Conservation (phyloP, 2,329 filamentous ascomycete genomes). For the Paracoccidioides lutzii region DNA sequence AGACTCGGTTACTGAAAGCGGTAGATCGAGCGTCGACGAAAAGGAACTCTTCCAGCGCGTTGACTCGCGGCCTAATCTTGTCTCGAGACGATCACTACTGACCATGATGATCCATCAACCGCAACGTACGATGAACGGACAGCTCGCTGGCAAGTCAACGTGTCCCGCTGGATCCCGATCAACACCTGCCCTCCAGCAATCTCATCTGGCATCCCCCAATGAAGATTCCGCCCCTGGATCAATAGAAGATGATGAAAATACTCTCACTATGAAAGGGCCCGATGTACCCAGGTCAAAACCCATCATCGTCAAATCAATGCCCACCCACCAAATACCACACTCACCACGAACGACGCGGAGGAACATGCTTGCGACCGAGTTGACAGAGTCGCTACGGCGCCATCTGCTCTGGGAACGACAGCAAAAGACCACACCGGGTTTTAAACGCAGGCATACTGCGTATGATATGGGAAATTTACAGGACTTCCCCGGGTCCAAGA, state of each 20-base stretch:
- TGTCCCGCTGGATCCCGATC: constrained; percentile 22
- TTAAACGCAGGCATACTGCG: constrained; percentile 82
- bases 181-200: constrained; percentile 31
- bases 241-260: constrained; percentile 44
- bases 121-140: constrained; percentile 45
- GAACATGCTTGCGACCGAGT: constrained; percentile 90
- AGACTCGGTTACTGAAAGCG: constrained; percentile 65
- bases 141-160: not conserved
- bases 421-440: constrained; percentile 69
- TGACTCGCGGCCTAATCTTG: constrained; percentile 72
- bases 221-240: constrained; percentile 52
- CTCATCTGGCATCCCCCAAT: constrained; percentile 52
- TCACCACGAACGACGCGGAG: constrained; percentile 84
- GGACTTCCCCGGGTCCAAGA: constrained; percentile 56
- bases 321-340: constrained; percentile 58
- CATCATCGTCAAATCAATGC: constrained; percentile 61
- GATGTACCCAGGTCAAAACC: constrained; percentile 65
- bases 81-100: constrained; percentile 75
- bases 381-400: constrained; percentile 83
- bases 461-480: constrained; percentile 82
- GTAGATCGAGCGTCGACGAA: constrained; percentile 69
- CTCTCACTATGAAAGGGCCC: constrained; percentile 48
- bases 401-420: constrained; percentile 92
- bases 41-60: constrained; percentile 77
- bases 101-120: constrained; percentile 78